These are phyloP conservation scores for Hypoxylon rickii DNA, from an alignment of 495 filamentous ascomycete genomes.

Conservation along the genomic window DNA sequence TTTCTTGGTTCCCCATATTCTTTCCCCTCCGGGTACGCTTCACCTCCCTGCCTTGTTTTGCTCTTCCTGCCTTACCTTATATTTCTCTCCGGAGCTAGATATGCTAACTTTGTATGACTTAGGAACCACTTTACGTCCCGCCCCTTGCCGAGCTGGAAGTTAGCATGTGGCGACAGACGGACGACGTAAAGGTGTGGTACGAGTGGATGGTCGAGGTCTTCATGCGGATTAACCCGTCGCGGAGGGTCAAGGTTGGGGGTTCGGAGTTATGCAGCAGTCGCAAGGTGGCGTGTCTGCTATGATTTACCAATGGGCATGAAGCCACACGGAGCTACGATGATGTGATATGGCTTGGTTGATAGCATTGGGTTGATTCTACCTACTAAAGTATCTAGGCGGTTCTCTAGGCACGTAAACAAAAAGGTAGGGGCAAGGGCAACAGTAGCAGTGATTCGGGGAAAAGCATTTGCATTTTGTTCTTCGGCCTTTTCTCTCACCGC, in stretches of 20 bases:
- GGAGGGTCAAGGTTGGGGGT: constrained; percentile 72
- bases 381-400: no score
- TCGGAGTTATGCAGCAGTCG: constrained; percentile 89
- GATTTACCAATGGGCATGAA: constrained; percentile 18
- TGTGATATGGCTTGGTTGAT: background rate
- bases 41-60: constrained; percentile 3
- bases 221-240: constrained; percentile 60
- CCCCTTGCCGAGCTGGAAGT: constrained; percentile 82
- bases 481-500: background rate
- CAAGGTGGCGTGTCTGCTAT: constrained; percentile 93
- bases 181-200: constrained; percentile 97
- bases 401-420: background rate
- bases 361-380: no score
- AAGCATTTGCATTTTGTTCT: constrained; percentile 24
- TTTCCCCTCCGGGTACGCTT: constrained; percentile 87
- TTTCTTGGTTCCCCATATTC: constrained; percentile 98
- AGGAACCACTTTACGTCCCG: constrained; percentile 89
- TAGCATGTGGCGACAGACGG: constrained; percentile 92
- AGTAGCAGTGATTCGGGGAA: constrained; percentile 22
- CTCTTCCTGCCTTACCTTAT: background rate
- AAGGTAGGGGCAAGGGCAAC: background rate
- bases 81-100: constrained; percentile 6
- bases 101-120: constrained; percentile 5
- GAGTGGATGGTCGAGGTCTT: constrained; percentile 95
- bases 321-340: background rate